A percentile compares a stretch with the other conserved stretches of the same genome.
These are phyloP conservation scores for Dispira simplex DNA, from an alignment of 192 early-diverging fungal genomes.

Conservation along the genomic window DNA sequence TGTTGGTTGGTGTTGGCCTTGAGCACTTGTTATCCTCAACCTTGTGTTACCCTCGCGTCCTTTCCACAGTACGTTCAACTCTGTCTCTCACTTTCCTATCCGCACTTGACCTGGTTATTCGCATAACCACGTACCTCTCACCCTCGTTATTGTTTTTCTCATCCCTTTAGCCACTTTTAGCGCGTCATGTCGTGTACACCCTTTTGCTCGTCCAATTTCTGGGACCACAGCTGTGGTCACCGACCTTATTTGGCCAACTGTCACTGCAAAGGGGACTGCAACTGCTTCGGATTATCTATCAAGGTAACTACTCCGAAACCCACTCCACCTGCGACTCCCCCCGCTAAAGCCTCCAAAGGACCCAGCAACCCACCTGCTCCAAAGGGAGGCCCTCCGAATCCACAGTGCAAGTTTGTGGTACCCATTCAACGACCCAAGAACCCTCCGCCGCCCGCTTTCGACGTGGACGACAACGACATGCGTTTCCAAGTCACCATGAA, in stretches of 20 bases:
- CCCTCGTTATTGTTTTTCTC: too few species aligned
- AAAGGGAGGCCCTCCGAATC: neutral
- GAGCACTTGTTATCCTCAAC: too few species aligned
- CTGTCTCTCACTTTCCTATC: too few species aligned
- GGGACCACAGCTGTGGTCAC: neutral
- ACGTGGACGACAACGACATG: constrained; percentile 3
- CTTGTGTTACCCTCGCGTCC: too few species aligned
- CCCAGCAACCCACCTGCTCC: too few species aligned
- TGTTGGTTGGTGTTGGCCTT: too few species aligned
- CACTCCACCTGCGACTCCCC: neutral
- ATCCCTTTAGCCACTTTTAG: too few species aligned
- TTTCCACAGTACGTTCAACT: too few species aligned
- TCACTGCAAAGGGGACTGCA: neutral
- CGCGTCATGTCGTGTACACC: neutral
- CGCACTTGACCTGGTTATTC: too few species aligned
- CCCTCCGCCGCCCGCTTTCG: constrained; percentile 2
- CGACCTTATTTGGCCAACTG: neutral
- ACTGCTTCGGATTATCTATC: neutral
- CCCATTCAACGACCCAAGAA: constrained; percentile 5
- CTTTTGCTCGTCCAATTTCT: neutral
- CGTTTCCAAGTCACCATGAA: constrained; percentile 9
- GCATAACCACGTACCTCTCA: too few species aligned
- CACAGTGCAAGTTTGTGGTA: neutral
- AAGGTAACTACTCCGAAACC: neutral
- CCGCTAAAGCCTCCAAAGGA: neutral